A percentile compares a stretch with the other conserved stretches of the same genome.
Evolutionary conservation across 2,329 filamentous ascomycete species (phyloP).

Genomic region (Aspergillus neoniger): DNA sequence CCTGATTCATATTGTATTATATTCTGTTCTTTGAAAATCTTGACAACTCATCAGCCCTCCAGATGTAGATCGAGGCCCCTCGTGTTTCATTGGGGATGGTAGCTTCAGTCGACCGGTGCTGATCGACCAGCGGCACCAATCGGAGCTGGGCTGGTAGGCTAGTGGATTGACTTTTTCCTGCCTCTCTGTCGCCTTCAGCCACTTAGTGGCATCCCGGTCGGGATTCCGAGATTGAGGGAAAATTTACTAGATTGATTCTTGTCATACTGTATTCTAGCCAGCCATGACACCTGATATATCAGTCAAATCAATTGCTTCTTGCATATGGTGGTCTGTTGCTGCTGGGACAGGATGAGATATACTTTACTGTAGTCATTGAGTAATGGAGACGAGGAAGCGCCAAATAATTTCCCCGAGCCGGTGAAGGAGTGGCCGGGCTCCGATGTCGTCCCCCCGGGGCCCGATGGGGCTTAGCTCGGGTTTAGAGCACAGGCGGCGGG

Average conservation of each 20-base stretch:
- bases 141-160: neutral
- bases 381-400: constrained; percentile 3
- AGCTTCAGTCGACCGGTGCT: neutral
- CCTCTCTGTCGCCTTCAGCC: neutral
- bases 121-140: neutral
- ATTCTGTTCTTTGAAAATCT: too few species aligned
- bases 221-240: neutral
- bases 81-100: neutral
- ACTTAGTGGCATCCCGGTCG: neutral
- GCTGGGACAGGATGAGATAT: too few species aligned
- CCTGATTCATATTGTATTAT: too few species aligned
- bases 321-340: too few species aligned
- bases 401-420: constrained; percentile 6
- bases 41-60: too few species aligned
- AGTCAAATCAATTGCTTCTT: too few species aligned
- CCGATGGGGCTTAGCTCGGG: neutral
- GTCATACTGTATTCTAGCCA: neutral
- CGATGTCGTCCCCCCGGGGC: constrained; percentile 16
- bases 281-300: neutral
- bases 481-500: neutral
- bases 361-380: neutral
- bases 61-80: neutral
- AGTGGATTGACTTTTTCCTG: constrained; percentile 1
- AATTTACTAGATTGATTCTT: too few species aligned
- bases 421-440: constrained; percentile 9